Evolutionary conservation across 1,284 basidiomycete species (phyloP).

Genomic region (Cryptococcus sp.): DNA sequence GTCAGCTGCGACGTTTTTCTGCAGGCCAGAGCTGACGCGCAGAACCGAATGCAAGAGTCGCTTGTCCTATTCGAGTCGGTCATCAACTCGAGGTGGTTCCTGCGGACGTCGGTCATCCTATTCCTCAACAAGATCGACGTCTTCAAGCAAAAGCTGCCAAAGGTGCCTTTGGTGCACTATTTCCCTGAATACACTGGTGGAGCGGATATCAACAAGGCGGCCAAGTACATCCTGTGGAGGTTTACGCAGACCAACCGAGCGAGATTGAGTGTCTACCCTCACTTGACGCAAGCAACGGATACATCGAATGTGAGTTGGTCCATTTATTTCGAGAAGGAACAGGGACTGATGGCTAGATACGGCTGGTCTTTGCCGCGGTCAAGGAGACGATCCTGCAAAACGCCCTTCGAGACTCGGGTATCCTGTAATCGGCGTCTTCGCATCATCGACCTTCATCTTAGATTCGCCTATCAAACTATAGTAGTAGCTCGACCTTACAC

Average conservation of each 20-base stretch:
- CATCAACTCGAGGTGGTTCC: conserved; percentile 97
- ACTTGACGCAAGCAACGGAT: conserved; percentile 60
- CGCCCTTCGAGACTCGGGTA: conserved; percentile 45
- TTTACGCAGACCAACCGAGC: conserved; percentile 94
- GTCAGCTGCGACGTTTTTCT: conserved; percentile 40
- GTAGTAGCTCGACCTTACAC: no score
- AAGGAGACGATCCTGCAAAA: conserved; percentile 92
- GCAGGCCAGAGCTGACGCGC: conserved; percentile 9
- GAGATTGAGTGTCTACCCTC: conserved; percentile 80
- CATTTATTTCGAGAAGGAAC: no score
- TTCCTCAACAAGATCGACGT: conserved; percentile 96
- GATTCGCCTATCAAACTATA: no score
- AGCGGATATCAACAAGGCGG: conserved; percentile 91
- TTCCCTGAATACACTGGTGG: conserved; percentile 92
- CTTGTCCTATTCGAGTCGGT: conserved; percentile 90
- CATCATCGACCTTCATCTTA: no score
- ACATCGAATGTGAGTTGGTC: conserved; percentile 61
- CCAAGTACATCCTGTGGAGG: conserved; percentile 95
- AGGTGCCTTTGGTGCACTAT: conserved; percentile 76
- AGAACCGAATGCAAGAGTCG: conserved; percentile 95
- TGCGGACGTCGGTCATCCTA: conserved; percentile 83
- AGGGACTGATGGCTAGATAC: conserved; percentile 52
- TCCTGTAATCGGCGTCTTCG: conserved; percentile 31
- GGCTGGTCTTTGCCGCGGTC: conserved; percentile 90
- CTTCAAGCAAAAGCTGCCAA: conserved; percentile 87